Percentiles rank a stretch among this genome's conserved stretches.
Conservation (phyloP, 2,329 filamentous ascomycete species). For the Scedosporium apiospermum region DNA sequence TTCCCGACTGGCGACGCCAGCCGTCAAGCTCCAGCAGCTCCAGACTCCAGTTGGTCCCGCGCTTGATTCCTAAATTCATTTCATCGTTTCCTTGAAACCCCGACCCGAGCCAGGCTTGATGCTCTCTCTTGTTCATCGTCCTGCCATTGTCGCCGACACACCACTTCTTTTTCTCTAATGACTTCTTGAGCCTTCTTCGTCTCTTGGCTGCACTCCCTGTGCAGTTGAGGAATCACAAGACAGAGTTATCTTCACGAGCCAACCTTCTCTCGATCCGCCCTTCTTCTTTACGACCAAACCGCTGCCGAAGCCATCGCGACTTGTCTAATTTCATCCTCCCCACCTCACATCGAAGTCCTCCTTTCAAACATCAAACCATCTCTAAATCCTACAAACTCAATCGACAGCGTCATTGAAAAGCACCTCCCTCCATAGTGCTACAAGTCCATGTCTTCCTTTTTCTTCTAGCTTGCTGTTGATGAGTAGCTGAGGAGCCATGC, state of each 20-base stretch:
- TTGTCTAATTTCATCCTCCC: neutral
- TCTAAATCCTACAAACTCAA: neutral
- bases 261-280: neutral
- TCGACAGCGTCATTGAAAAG: neutral
- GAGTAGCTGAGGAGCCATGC: slow-evolving; percentile 8
- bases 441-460: neutral
- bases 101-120: neutral
- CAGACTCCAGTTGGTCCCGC: neutral
- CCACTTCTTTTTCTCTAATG: neutral
- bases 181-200: neutral
- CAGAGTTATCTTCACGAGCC: neutral
- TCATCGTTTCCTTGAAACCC: neutral
- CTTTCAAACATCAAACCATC: neutral
- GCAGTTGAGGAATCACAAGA: neutral
- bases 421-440: neutral
- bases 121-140: neutral
- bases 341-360: neutral
- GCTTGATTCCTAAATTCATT: slow-evolving; percentile 3
- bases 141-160: neutral
- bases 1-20: neutral
- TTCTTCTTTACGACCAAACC: neutral
- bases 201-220: neutral
- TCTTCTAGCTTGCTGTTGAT: neutral
- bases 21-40: neutral
- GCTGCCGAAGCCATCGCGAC: neutral